Conservation (phyloP, 306 rosid genomes). For the Clitoria ternatea region DNA sequence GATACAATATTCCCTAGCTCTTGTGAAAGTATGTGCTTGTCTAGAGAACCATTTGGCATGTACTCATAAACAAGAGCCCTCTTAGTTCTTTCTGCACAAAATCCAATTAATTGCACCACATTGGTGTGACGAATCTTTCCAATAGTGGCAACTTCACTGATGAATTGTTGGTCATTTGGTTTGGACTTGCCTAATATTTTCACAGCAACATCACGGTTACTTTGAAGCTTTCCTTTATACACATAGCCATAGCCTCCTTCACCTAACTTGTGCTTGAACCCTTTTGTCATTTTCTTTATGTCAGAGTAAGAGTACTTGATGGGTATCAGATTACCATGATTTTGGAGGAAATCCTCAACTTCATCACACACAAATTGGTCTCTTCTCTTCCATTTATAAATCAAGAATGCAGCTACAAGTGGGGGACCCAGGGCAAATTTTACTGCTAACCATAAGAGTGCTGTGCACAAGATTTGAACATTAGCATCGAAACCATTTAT, state of each 20-base stretch:
- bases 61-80: no score
- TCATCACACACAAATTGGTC: background rate
- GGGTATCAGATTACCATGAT: background rate
- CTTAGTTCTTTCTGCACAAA: background rate
- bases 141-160: background rate
- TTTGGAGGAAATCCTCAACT: conserved; percentile 1
- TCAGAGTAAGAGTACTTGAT: background rate
- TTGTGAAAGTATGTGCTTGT: background rate
- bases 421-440: conserved; percentile 10
- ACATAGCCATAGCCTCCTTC: background rate
- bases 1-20: background rate
- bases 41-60: background rate
- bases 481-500: background rate
- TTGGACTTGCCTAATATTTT: background rate
- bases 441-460: background rate
- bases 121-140: background rate
- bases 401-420: background rate
- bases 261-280: background rate
- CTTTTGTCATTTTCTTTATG: background rate
- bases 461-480: background rate
- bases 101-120: background rate
- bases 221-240: background rate
- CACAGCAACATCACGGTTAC: background rate
- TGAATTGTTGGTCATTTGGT: background rate
- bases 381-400: conserved; percentile 9